Conservation (phyloP, 2,329 filamentous ascomycete genomes). For the Venturia effusa region DNA sequence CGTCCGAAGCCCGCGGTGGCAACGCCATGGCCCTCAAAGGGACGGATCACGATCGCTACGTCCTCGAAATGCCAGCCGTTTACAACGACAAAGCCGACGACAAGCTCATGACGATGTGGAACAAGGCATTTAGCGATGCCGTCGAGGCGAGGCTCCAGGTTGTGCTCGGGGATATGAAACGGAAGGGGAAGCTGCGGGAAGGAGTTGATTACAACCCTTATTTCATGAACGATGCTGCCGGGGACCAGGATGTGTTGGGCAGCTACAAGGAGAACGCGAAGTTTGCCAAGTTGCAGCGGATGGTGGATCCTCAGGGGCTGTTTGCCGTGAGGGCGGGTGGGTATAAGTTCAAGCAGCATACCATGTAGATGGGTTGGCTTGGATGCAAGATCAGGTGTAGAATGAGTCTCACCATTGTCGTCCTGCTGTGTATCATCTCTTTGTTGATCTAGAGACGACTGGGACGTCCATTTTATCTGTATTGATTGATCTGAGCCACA, state of each 20-base stretch:
- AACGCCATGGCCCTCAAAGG: constrained; percentile 10
- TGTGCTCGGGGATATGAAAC: no score
- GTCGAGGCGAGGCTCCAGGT: constrained; percentile 9
- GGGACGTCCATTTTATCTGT: no score
- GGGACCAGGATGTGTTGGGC: constrained; percentile 22
- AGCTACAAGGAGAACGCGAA: constrained; percentile 20
- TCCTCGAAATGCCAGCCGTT: constrained; percentile 13
- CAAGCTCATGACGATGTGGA: constrained; percentile 11
- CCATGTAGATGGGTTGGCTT: background rate
- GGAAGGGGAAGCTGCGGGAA: no score
- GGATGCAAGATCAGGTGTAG: no score
- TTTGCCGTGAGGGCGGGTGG: constrained; percentile 21
- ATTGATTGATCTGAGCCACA: no score
- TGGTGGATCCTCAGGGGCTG: constrained; percentile 21
- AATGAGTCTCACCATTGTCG: no score
- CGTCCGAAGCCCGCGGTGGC: background rate
- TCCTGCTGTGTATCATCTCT: no score
- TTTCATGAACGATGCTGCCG: constrained; percentile 21
- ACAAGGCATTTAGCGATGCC: constrained; percentile 14
- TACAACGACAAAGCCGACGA: constrained; percentile 16
- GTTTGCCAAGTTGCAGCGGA: constrained; percentile 22
- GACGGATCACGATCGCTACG: constrained; percentile 16
- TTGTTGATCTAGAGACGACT: no score
- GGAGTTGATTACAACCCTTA: background rate
- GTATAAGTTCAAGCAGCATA: constrained; percentile 15